Evolutionary conservation across 768 basidiomycete genomes (phyloP), one percentile per base, ranked within the genome.

Genomic region (Tulasnella sp.): DNA sequence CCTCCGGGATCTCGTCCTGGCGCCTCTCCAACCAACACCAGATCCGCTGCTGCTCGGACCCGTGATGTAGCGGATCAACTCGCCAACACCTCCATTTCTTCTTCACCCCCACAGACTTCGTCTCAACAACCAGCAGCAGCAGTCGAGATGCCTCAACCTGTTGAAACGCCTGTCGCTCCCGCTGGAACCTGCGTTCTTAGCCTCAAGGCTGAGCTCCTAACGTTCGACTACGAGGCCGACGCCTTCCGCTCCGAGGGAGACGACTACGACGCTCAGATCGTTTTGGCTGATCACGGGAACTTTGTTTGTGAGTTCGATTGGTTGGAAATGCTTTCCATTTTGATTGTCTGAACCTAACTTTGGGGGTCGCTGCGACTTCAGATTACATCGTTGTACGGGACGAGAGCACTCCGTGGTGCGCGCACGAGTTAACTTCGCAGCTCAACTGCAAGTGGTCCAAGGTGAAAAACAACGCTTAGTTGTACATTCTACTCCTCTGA

Each of bases 391-490:
- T 64, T 11, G 74, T 69, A 1, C 14, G 39, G 41, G 83, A 84
- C 35, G 83, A 83, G 2, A 84, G 83, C 1, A 80, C 84, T 62
- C 74, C 84, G 2, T 39, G 84, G 35, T 81, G 92, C 62, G 85
- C 84, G 32, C 92, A 94, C 80, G 82, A 81, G 75, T 84, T 94
- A 67, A 79, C 82, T 26, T 81, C 86, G 5, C 85, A 89, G 42
- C 89, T 91, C 87, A 93, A 91, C 66, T 77, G 63, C 34, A 64
- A 72, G 62, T 74, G 74, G 74, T 44, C 74, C 8, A 66, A 74
- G 73, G 72, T 74, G n/a, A 0, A 34, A 42, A 8, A 29, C 6
- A 9, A 17, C 40, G 32, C 32, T 71, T 62, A 52, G 12, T 2
- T 29, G 26, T 5, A 3, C 26, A 9, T 59, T 59, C 26, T 22